Conservation (phyloP, 306 rosid species). For the Fagus crenata region DNA sequence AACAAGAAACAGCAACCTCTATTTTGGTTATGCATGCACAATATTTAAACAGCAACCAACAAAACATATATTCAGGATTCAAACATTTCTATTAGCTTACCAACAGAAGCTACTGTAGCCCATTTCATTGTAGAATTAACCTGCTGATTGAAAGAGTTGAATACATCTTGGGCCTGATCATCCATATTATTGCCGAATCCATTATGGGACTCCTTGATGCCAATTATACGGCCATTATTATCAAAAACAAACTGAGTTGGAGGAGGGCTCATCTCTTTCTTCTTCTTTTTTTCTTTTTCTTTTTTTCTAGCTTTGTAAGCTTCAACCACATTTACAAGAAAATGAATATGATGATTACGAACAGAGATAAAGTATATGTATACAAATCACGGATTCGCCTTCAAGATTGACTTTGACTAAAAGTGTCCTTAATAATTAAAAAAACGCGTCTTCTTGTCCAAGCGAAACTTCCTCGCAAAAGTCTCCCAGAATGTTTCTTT, state of each 20-base stretch:
- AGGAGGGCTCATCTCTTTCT: background rate
- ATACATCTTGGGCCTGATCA: background rate
- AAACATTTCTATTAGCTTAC: conserved; percentile 28
- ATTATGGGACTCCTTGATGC: background rate
- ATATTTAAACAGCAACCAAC: background rate
- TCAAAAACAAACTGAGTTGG: background rate
- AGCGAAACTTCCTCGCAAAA: too few species aligned
- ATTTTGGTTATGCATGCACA: background rate
- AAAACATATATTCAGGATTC: background rate
- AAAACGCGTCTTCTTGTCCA: too few species aligned
- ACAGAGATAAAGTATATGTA: too few species aligned
- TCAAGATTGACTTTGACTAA: too few species aligned
- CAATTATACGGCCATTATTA: background rate
- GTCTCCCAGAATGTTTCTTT: too few species aligned
- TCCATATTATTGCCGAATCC: conserved; percentile 1
- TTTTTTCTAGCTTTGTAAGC: background rate
- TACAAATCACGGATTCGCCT: too few species aligned
- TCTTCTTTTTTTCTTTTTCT: too few species aligned
- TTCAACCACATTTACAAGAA: background rate
- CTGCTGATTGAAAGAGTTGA: conserved; percentile 16
- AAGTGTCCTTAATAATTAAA: too few species aligned
- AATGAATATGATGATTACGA: background rate
- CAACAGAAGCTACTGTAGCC: conserved; percentile 23
- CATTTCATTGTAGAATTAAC: conserved; percentile 36
- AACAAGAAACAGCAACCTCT: background rate